Base-by-base conservation (phyloP, 2,329 filamentous ascomycete genomes). In the Pseudohalonectria lignicola region DNA sequence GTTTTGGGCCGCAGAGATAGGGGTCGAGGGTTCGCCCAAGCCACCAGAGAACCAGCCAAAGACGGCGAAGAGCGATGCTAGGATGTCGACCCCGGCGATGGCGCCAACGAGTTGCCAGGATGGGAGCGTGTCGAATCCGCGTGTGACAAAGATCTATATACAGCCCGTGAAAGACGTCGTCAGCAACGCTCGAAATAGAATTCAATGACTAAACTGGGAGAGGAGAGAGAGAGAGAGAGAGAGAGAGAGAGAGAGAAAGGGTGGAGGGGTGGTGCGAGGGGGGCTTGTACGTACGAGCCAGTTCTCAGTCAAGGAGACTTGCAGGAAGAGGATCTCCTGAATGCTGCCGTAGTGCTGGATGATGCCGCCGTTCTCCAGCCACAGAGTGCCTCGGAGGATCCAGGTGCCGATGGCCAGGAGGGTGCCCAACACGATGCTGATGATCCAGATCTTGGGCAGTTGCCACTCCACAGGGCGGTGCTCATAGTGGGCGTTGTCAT, bases 141-240 rank as follows among this genome's bases (percentile, higher is more conserved):
- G 78, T 30, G 81, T 85, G 53, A 85, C 80, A 59, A 86, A 84
- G 55, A 85, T 86, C n/a, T n/a, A n/a, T n/a, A n/a, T n/a, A n/a
- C n/a, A n/a, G n/a, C n/a, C n/a, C n/a, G n/a, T n/a, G n/a, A n/a
- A n/a, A n/a, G n/a, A n/a, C n/a, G n/a, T n/a, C n/a, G n/a, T n/a
- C n/a, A n/a, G n/a, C n/a, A n/a, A n/a, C n/a, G n/a, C n/a, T n/a
- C n/a, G n/a, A n/a, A n/a, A n/a, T n/a, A n/a, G n/a, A n/a, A n/a
- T n/a, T n/a, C n/a, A n/a, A n/a, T n/a, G n/a, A n/a, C n/a, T n/a
- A n/a, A n/a, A n/a, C n/a, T n/a, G n/a, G n/a, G n/a, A n/a, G n/a
- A n/a, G n/a, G n/a, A n/a, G n/a, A n/a, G n/a, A n/a, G n/a, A n/a
- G n/a, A n/a, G n/a, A n/a, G n/a, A n/a, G n/a, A n/a, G n/a, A n/a